phyloP scores from a whole-genome alignment of 768 basidiomycete species.

The Auricularia sp. region DNA sequence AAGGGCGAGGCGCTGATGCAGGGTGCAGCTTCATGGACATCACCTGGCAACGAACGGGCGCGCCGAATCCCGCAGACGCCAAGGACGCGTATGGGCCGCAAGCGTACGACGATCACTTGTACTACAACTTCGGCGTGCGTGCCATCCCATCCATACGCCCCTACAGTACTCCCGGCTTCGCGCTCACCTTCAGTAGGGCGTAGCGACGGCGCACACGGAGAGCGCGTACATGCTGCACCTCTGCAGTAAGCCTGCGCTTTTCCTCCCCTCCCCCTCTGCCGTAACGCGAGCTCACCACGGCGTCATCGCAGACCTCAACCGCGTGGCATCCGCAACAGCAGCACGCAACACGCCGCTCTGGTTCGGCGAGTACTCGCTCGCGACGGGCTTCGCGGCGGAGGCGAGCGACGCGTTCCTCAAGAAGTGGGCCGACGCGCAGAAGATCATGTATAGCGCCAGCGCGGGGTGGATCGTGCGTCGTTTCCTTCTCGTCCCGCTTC shows the following conservation, averaged over 20 bases:
- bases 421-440: slow-evolving; percentile 72
- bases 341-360: slow-evolving; percentile 38
- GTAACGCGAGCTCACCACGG: not conserved
- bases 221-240: slow-evolving; percentile 53
- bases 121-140: slow-evolving; percentile 42
- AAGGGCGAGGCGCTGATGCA: slow-evolving; percentile 30
- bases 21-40: slow-evolving; percentile 64
- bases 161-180: no score
- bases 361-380: slow-evolving; percentile 52
- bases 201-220: slow-evolving; percentile 50
- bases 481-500: not conserved
- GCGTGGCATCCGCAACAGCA: slow-evolving; percentile 39
- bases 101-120: slow-evolving; percentile 70
- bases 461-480: slow-evolving; percentile 60
- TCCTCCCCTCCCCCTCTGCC: not conserved
- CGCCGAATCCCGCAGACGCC: slow-evolving; percentile 61
- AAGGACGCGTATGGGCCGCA: slow-evolving; percentile 50
- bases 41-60: slow-evolving; percentile 64
- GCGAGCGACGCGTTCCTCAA: slow-evolving; percentile 51
- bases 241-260: slow-evolving; percentile 32
- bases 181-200: slow-evolving; percentile 36
- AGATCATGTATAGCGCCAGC: slow-evolving; percentile 48
- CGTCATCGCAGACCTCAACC: slow-evolving; percentile 32
- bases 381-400: slow-evolving; percentile 50
- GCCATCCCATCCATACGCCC: no score